Base-by-base conservation (phyloP, 2,329 filamentous ascomycete genomes). In the Zymoseptoria passerinii region DNA sequence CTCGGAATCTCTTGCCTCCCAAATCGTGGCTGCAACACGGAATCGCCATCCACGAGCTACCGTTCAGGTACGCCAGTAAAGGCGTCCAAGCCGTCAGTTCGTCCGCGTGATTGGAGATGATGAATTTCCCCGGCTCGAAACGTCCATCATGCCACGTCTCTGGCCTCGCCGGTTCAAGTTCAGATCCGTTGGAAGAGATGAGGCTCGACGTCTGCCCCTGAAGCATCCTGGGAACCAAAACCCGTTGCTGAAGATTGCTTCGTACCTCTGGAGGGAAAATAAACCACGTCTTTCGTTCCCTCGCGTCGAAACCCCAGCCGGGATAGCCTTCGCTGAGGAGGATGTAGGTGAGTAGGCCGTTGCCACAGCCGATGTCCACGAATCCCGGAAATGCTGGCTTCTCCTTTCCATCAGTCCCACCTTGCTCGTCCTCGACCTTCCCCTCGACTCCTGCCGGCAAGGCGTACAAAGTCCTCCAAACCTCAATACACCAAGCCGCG, bases 71-170 rank as follows among this genome's bases (percentile, higher is more conserved):
- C 0, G 90, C 92, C 48, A 99, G 82, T 18, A 97, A 81, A 0
- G 94, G 94, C 0, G 94, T 97, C 94, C 94, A 99, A 0, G 90
- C 84, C 0, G 94, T 99, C 13, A 99, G 81, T 75, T 99, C 92
- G 71, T 99, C 94, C 9, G 92, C 92, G 72, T 99, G 94, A 70
- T 99, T 99, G 53, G 91, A 95, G 63, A 99, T 88, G 67, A 99
- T 90, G 73, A 99, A 99, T 0, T 90, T 95, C 28, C 84, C 84
- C 16, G 73, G 71, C 0, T 52, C 5, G 68, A 97, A 96, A 8
- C 79, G 68, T 40, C 92, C 94, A 61, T 78, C 70, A 64, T 83
- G 80, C 61, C 62, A 67, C 53, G 49, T 23, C 23, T 23, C 23
- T 23, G 23, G 23, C 35, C 8, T 40, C 54, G 8, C 65, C 55